phyloP scores from a whole-genome alignment of 768 basidiomycete species.

The Boletus reticulatus region DNA sequence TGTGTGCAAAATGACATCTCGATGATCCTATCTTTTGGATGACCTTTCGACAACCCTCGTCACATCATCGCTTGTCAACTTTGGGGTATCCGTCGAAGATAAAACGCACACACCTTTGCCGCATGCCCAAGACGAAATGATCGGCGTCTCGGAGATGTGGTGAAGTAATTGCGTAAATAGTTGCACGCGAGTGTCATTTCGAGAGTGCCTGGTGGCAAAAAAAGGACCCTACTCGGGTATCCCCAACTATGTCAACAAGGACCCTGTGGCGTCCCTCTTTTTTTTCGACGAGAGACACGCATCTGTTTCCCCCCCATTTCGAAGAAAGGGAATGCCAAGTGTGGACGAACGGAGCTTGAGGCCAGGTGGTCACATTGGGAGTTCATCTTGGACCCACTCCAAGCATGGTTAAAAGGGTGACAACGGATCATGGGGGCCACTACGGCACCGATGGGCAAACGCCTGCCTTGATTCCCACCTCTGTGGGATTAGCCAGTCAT shows the following conservation, averaged over 20 bases:
- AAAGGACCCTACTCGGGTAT: constrained; percentile 3
- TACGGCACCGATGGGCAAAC: background rate
- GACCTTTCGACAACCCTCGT: background rate
- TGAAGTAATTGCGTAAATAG: constrained; percentile 14
- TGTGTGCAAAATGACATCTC: too few species aligned
- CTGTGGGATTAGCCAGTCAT: constrained; percentile 16
- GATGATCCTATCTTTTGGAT: background rate
- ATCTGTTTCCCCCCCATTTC: constrained; percentile 12
- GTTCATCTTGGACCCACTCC: background rate
- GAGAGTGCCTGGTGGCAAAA: constrained; percentile 14
- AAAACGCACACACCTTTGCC: background rate
- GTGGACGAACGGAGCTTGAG: background rate
- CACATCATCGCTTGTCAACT: background rate
- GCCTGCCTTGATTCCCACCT: constrained; percentile 17
- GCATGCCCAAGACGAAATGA: constrained; percentile 5
- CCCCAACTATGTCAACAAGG: background rate
- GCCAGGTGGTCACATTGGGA: background rate
- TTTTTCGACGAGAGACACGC: background rate
- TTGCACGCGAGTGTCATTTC: constrained; percentile 9
- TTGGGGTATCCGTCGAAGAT: background rate
- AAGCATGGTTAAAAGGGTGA: background rate
- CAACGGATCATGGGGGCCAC: background rate
- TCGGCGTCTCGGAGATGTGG: constrained; percentile 11
- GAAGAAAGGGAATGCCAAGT: background rate
- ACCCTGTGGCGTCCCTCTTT: constrained; percentile 20